Evolutionary conservation across 331 rosid genomes (phyloP).

Genomic region (Quercus lobata): DNA sequence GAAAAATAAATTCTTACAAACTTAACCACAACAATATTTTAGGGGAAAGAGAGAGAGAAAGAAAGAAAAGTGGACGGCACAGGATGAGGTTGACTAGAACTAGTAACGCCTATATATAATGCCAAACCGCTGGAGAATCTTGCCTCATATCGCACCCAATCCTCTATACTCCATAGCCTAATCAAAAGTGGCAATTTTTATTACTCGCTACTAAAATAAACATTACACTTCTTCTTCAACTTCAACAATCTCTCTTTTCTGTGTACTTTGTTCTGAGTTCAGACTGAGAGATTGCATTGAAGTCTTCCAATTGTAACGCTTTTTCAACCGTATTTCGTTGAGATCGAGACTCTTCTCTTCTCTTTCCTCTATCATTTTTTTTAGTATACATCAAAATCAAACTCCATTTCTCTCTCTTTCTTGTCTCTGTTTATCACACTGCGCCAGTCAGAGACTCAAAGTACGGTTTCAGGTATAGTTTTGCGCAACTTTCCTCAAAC

Average conservation of each 20-base stretch:
- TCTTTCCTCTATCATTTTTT: too few species aligned
- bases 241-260: not conserved
- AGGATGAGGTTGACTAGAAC: not conserved
- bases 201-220: too few species aligned
- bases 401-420: not conserved
- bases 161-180: not conserved
- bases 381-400: too few species aligned
- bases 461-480: not conserved
- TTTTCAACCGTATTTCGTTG: not conserved
- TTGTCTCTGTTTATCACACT: not conserved
- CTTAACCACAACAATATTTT: not conserved
- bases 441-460: not conserved
- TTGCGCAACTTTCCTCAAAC: not conserved
- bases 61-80: not conserved
- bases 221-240: too few species aligned
- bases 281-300: not conserved
- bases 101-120: not conserved
- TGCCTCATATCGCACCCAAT: not conserved
- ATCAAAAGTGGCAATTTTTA: not conserved
- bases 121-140: not conserved
- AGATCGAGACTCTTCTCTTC: conserved; percentile 5
- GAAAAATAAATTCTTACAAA: too few species aligned
- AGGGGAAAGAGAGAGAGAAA: not conserved
- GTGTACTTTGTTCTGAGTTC: not conserved
- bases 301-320: not conserved